Evolutionary conservation across 192 early-diverging fungal species (phyloP), one percentile per base, ranked within the genome.

Genomic region (Dissophora ornata): DNA sequence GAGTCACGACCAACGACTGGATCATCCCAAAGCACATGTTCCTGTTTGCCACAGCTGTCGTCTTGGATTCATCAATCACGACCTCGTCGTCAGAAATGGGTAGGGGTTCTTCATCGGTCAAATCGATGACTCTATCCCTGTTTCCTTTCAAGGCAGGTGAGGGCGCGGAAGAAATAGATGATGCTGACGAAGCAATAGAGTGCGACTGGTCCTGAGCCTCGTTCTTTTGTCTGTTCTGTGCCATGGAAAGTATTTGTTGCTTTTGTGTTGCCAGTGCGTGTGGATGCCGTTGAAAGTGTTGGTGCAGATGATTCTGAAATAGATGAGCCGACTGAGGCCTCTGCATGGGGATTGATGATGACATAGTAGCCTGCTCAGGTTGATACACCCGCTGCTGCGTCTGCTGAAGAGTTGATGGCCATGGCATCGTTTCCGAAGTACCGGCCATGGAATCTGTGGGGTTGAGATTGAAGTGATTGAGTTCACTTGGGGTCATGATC

Each of bases 11-110:
- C 21, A 69, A 28, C 4, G 65, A 64, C 26, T 71, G 45, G 32
- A 81, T 81, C 79, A 75, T 75, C 0, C 79, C 79, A 58, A 73
- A 81, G 38, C 79, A 81, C 38, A 81, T 62, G 45, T 81, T 64
- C 62, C 71, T 62, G 25, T 81, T 77, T 3, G 63, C 64, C 24
- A 77, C 52, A 15, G 73, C 62, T 9, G 73, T 81, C 1, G 70
- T 81, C 28, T 53, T 63, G 34, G 70, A 61, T 25, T 81, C 79
- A 44, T 74, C 71, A 60, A 81, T 75, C 2, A 61, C 48, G 13
- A 73, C 66, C 22, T 81, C 79, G 38, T 80, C 66, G 30, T 74
- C 71, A 9, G 65, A 77, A 3, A 62, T 62, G 0, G 11, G 40
- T 5, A 52, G 34, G 1, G 52, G 49, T 15, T 75, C 69, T 32